Evolutionary conservation across 495 filamentous ascomycete species (phyloP).

Genomic region (Aspergillus carlsbadensis): DNA sequence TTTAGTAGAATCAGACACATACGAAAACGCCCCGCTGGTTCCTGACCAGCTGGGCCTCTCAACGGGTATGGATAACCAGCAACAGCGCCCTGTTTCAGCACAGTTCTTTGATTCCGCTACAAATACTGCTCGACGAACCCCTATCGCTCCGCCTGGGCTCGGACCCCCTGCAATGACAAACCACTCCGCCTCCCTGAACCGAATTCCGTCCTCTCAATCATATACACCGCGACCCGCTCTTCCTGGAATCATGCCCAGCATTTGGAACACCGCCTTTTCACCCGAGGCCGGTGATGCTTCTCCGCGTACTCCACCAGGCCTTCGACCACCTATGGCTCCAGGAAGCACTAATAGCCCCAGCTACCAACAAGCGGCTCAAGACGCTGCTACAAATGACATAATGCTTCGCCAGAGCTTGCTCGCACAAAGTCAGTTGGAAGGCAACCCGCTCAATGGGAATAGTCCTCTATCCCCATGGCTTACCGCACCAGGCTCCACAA

Average conservation of each 20-base stretch:
- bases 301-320: constrained; percentile 36
- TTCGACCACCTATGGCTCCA: constrained; percentile 26
- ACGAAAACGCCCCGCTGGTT: constrained; percentile 41
- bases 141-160: constrained; percentile 41
- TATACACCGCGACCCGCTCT: constrained; percentile 37
- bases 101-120: constrained; percentile 24
- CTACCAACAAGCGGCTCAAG: constrained; percentile 28
- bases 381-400: constrained; percentile 29
- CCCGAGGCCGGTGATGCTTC: constrained; percentile 32
- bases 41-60: constrained; percentile 28
- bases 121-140: constrained; percentile 26
- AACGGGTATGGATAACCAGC: constrained; percentile 23
- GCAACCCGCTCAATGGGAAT: constrained; percentile 19
- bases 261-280: constrained; percentile 46
- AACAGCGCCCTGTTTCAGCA: not conserved
- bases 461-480: constrained; percentile 30
- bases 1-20: constrained; percentile 57
- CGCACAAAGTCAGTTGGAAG: constrained; percentile 27
- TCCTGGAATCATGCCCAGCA: constrained; percentile 39
- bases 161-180: constrained; percentile 25
- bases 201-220: constrained; percentile 30
- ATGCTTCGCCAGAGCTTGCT: constrained; percentile 30
- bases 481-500: constrained; percentile 21
- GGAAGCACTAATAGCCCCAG: constrained; percentile 19
- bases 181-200: constrained; percentile 22